Evolutionary conservation across 257 asterid species (phyloP).

Genomic region (Forsythia viridissima): DNA sequence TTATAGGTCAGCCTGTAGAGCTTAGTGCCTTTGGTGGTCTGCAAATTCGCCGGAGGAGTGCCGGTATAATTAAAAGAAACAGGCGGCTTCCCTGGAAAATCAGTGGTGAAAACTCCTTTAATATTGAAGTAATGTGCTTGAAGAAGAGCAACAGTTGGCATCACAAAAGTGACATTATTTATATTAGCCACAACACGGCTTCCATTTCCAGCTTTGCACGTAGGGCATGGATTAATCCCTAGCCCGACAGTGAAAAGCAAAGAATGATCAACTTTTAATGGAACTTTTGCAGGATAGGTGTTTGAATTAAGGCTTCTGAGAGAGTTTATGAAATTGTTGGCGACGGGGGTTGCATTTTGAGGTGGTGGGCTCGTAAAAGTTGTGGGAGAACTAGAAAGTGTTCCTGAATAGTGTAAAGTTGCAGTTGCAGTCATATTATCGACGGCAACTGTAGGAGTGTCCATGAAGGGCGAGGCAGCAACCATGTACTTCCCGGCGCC

Average conservation of each 20-base stretch:
- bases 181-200: constrained; percentile 53
- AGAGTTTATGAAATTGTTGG: constrained; percentile 49
- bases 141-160: constrained; percentile 55
- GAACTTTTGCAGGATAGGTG: constrained; percentile 53
- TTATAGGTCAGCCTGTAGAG: constrained; percentile 51
- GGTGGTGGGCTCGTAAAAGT: constrained; percentile 45
- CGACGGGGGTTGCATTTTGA: constrained; percentile 55
- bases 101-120: constrained; percentile 63
- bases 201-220: constrained; percentile 54
- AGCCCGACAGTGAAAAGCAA: constrained; percentile 54
- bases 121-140: constrained; percentile 55
- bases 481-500: constrained; percentile 45
- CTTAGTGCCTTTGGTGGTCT: constrained; percentile 46
- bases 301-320: constrained; percentile 57
- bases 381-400: constrained; percentile 39
- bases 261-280: constrained; percentile 42
- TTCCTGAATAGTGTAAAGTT: constrained; percentile 59
- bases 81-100: constrained; percentile 60
- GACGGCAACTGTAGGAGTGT: constrained; percentile 48
- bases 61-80: constrained; percentile 52
- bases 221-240: constrained; percentile 55
- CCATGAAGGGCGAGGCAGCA: constrained; percentile 64
- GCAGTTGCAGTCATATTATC: constrained; percentile 63
- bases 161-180: constrained; percentile 62
- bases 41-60: constrained; percentile 31